These are phyloP conservation scores for Melanopsichium pennsylvanicum DNA, from an alignment of 1,284 basidiomycete species.

Conservation along the genomic window DNA sequence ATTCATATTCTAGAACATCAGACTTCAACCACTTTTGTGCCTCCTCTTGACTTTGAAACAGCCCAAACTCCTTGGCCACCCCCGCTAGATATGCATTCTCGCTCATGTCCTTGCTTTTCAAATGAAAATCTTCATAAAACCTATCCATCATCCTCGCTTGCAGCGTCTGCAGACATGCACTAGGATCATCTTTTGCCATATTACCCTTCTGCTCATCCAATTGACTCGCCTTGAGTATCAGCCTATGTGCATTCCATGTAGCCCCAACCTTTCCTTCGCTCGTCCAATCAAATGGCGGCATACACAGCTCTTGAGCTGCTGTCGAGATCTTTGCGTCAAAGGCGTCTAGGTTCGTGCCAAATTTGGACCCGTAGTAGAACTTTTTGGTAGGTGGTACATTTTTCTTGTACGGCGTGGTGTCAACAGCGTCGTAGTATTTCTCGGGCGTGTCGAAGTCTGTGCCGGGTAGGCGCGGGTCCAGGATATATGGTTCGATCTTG, in stretches of 20 bases:
- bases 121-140: conserved; percentile 35
- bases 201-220: conserved; percentile 19
- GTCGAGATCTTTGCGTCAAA: conserved; percentile 47
- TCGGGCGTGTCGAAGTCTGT: conserved; percentile 25
- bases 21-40: conserved; percentile 45
- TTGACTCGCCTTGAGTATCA: conserved; percentile 39
- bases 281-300: conserved; percentile 40
- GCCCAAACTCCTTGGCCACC: conserved; percentile 23
- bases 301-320: conserved; percentile 26
- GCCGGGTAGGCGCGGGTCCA: conserved; percentile 44
- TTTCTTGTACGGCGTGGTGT: conserved; percentile 39
- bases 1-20: conserved; percentile 47
- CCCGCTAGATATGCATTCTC: conserved; percentile 29
- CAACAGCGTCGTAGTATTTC: conserved; percentile 43
- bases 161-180: conserved; percentile 10
- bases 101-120: conserved; percentile 38
- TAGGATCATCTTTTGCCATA: conserved; percentile 6
- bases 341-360: conserved; percentile 40
- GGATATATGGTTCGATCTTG: conserved; percentile 48
- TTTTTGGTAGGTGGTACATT: conserved; percentile 43
- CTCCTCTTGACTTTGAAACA: conserved; percentile 23
- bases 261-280: conserved; percentile 46
- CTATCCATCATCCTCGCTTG: conserved; percentile 39
- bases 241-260: conserved; percentile 47
- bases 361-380: conserved; percentile 46